Percentiles rank a stretch among this genome's conserved stretches.
Evolutionary conservation across 2,329 filamentous ascomycete genomes (phyloP).

Genomic region (Berkeleyomyces basicola): DNA sequence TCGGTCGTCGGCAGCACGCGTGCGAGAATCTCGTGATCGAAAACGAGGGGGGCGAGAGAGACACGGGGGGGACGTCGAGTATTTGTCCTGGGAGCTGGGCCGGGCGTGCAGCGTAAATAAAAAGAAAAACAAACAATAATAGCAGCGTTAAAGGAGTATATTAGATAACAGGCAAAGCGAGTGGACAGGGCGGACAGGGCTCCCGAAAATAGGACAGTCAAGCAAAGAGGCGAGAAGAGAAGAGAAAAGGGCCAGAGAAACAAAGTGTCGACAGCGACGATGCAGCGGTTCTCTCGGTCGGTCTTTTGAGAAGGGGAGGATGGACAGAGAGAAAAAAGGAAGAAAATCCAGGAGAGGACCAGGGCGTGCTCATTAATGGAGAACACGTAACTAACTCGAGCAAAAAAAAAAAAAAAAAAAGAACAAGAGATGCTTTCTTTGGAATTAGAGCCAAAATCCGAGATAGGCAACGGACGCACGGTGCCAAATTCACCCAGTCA

Average conservation of each 20-base stretch:
- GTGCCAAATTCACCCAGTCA: not conserved
- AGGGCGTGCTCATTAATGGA: not conserved
- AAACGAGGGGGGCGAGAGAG: not conserved
- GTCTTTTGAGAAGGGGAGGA: not conserved
- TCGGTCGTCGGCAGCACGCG: not conserved
- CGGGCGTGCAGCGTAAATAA: slow-evolving; percentile 5
- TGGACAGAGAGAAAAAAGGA: not conserved
- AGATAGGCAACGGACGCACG: not conserved
- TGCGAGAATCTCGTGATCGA: not conserved
- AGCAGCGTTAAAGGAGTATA: not conserved
- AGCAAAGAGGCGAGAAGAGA: not conserved
- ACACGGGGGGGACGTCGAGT: not conserved
- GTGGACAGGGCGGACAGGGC: slow-evolving; percentile 2
- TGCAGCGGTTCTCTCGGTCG: not conserved
- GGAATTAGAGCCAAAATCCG: too few species aligned
- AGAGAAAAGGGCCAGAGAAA: not conserved
- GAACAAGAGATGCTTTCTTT: too few species aligned
- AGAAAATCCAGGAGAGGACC: not conserved
- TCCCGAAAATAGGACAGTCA: not conserved
- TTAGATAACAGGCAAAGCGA: slow-evolving; percentile 1
- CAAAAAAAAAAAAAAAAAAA: not conserved
- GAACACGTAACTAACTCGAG: not conserved
- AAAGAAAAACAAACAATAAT: slow-evolving; percentile 2
- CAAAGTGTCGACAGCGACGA: not conserved
- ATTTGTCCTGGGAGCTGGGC: not conserved